A percentile compares a stretch with the other conserved stretches of the same genome.
Evolutionary conservation across 805 yeast genomes (phyloP).

Genomic region (Saccharomycopsis olivae): DNA sequence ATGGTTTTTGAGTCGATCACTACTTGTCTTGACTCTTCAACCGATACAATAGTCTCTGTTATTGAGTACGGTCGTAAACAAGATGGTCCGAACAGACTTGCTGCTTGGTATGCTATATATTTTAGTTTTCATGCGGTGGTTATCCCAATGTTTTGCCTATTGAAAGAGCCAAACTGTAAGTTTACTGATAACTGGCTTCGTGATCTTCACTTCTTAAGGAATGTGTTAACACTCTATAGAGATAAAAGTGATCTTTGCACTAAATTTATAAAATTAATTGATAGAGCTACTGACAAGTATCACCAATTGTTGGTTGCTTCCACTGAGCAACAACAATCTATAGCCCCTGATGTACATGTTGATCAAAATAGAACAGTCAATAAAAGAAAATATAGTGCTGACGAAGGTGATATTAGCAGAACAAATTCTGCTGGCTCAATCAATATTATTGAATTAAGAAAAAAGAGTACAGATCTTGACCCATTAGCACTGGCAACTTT

Average conservation of each 20-base stretch:
- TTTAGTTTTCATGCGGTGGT: slow-evolving; percentile 54
- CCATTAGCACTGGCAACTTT: no score
- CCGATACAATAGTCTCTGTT: slow-evolving; percentile 41
- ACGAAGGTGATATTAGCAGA: no score
- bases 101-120: slow-evolving; percentile 55
- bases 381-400: not conserved
- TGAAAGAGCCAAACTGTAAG: slow-evolving; percentile 39
- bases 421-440: no score
- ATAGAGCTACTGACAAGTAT: slow-evolving; percentile 5
- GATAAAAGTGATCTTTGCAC: slow-evolving; percentile 1
- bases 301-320: not conserved
- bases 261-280: slow-evolving; percentile 13
- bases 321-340: no score
- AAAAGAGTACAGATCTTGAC: no score
- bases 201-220: slow-evolving; percentile 13
- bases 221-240: not conserved
- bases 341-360: no score
- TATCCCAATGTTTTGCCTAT: slow-evolving; percentile 43
- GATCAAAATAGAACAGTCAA: no score
- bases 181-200: slow-evolving; percentile 32
- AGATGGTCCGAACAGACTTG: slow-evolving; percentile 18
- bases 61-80: slow-evolving; percentile 18
- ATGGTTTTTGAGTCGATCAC: slow-evolving; percentile 40
- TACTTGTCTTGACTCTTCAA: slow-evolving; percentile 41
- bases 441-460: no score